phyloP scores from a whole-genome alignment of 345 rosid genomes.

The Alliaria petiolata region DNA sequence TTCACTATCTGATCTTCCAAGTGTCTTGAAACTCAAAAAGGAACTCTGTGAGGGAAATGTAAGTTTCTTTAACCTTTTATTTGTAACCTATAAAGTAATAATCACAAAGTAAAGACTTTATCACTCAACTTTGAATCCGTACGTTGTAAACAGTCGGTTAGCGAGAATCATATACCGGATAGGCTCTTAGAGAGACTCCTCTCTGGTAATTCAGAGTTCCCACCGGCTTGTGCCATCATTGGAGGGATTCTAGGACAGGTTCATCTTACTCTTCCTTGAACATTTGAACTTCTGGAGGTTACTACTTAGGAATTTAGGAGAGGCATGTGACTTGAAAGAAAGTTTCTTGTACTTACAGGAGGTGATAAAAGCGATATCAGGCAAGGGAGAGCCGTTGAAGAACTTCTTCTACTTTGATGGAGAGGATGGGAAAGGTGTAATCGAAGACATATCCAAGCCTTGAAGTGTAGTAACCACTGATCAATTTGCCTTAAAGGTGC shows the following conservation, averaged over 20 bases:
- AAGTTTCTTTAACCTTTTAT: not conserved
- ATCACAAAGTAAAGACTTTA: not conserved
- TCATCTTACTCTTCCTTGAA: not conserved
- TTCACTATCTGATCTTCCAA: constrained; percentile 54
- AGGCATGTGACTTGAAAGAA: not conserved
- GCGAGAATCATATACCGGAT: constrained; percentile 60
- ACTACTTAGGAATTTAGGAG: not conserved
- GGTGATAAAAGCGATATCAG: constrained; percentile 86
- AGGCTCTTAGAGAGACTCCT: constrained; percentile 69
- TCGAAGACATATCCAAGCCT: constrained; percentile 57
- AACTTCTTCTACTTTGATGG: constrained; percentile 89
- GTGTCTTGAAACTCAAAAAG: constrained; percentile 50
- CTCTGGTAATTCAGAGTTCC: constrained; percentile 46
- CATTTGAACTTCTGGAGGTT: not conserved
- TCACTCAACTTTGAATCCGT: not conserved
- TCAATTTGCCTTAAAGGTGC: not conserved
- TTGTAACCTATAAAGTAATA: not conserved
- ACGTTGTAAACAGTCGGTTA: constrained; percentile 44
- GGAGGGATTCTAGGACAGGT: constrained; percentile 97
- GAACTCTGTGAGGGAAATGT: constrained; percentile 72
- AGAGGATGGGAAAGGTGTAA: constrained; percentile 78
- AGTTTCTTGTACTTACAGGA: constrained; percentile 40
- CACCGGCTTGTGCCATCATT: constrained; percentile 84
- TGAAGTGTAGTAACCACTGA: not conserved
- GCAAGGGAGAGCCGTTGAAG: constrained; percentile 85